phyloP scores from a whole-genome alignment of 148 eudicot species.

The Chenopodium album region DNA sequence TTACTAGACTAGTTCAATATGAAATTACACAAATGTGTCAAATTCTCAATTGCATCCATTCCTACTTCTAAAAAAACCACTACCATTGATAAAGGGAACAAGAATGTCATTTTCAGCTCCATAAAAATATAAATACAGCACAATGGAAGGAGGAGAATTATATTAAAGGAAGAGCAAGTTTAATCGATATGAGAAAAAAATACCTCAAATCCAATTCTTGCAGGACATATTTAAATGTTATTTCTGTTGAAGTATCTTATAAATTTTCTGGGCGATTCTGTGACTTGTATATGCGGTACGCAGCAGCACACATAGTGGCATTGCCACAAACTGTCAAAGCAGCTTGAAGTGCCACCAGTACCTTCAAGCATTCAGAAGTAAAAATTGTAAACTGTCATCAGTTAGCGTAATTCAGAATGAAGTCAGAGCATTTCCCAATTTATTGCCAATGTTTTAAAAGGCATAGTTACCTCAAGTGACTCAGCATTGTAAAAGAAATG shows the following conservation, averaged over 20 bases:
- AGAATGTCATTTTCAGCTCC: neutral
- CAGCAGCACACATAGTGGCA: conserved; percentile 87
- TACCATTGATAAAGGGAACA: neutral
- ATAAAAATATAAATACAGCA: neutral
- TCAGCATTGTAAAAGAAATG: conserved; percentile 96
- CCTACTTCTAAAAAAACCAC: neutral
- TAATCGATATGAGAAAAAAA: neutral
- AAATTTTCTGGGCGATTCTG: conserved; percentile 45
- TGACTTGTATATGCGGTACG: conserved; percentile 68
- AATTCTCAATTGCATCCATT: conserved; percentile 7
- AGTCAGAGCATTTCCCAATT: neutral
- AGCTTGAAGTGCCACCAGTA: conserved; percentile 87
- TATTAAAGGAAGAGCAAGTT: conserved; percentile 6
- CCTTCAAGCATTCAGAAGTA: conserved; percentile 39
- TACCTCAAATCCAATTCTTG: conserved; percentile 7
- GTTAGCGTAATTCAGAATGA: neutral
- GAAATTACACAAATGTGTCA: neutral
- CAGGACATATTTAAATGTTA: neutral
- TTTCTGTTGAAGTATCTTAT: conserved; percentile 14
- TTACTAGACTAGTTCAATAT: neutral
- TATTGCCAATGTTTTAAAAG: neutral
- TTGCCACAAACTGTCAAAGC: conserved; percentile 87
- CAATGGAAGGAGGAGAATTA: neutral
- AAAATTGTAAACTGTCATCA: neutral
- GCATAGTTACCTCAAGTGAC: conserved; percentile 60